Evolutionary conservation across 345 rosid species (phyloP), one percentile per base, ranked within the genome.

Genomic region (Fremontodendron californicum): DNA sequence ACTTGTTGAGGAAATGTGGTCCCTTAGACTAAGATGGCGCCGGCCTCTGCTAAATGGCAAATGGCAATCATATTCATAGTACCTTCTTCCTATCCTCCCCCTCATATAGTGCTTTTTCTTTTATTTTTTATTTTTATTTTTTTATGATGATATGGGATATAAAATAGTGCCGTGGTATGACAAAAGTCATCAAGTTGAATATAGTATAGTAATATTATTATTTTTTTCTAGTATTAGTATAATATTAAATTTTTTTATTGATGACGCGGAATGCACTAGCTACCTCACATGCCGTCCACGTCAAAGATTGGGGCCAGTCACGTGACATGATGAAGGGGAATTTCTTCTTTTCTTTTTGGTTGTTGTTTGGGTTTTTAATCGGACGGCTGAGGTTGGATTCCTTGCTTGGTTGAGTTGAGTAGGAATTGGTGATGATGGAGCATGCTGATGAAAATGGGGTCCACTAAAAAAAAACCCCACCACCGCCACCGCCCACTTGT

Each of bases 221-320:
- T 33, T 33, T 33, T 33, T 33, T 33, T 1, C 3, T 33, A 33
- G 1, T 33, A 33, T 33, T 33, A 33, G 1, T 33, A 33, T 33
- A 45, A 10, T 12, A 45, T 45, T 45, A n/a, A n/a, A 45, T 45
- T 45, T 2, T 12, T 45, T 45, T 9, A 15, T 16, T 29, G 78
- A 52, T 79, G 88, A 80, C 81, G 80, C 80, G 87, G 83, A 42
- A 81, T 5, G 80, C 90, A 85, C 80, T 55, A 43, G 64, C 66
- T 23, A 11, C 10, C 27, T 67, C 52, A 71, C 81, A 73, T 57
- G 88, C 80, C 73, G 76, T 82, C 87, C 82, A 83, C 78, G 78
- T 83, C 85, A 82, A 65, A 69, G 18, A 31, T 72, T 75, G 45
- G 63, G 70, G 71, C 15, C 75, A 70, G 58, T 66, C 85, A 66